A percentile compares a stretch with the other conserved stretches of the same genome.
phyloP scores from a whole-genome alignment of 768 basidiomycete species.

The Rhodocollybia butyracea region DNA sequence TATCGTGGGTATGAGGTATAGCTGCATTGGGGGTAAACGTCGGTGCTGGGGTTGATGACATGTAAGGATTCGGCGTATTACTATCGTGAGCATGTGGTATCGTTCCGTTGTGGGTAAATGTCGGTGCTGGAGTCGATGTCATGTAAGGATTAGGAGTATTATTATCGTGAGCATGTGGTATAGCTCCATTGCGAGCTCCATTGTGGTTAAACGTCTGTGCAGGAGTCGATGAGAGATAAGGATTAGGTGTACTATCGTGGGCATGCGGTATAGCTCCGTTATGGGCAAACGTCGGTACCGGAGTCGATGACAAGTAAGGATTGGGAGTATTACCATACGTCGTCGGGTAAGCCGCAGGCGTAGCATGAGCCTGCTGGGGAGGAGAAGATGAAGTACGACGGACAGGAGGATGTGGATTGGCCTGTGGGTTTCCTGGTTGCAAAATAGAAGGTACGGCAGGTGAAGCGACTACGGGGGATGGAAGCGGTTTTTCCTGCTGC shows the following conservation, averaged over 20 bases:
- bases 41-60: neutral
- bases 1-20: neutral
- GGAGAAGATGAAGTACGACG: slow-evolving; percentile 6
- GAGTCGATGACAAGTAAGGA: too few species aligned
- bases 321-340: too few species aligned
- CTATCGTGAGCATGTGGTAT: neutral
- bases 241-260: neutral
- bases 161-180: neutral
- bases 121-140: neutral
- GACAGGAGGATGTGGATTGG: slow-evolving; percentile 1
- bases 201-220: neutral
- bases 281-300: too few species aligned
- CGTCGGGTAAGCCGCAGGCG: neutral
- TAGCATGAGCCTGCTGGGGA: neutral
- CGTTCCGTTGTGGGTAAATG: neutral
- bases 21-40: neutral
- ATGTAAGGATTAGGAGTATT: neutral
- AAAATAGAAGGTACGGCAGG: slow-evolving; percentile 9
- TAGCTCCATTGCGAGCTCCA: neutral
- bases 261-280: neutral
- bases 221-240: neutral
- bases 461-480: neutral
- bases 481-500: slow-evolving; percentile 6
- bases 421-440: slow-evolving; percentile 6
- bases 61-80: neutral